These are phyloP conservation scores for Metroxylon sagu DNA, from an alignment of 176 grass and related monocot genomes.

Conservation along the genomic window DNA sequence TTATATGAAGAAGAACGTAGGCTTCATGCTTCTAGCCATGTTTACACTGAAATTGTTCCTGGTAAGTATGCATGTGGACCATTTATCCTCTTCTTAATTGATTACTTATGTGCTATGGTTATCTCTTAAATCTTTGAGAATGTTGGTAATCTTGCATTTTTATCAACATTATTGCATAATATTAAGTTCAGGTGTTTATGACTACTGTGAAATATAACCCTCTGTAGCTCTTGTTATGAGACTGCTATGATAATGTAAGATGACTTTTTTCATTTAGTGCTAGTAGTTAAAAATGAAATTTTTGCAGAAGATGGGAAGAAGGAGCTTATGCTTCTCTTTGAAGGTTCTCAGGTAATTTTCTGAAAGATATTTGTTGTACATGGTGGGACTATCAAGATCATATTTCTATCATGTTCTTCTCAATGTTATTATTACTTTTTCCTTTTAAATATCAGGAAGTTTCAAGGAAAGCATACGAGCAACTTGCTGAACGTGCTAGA, in stretches of 20 bases:
- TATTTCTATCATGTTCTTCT: constrained; percentile 15
- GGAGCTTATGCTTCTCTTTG: constrained; percentile 71
- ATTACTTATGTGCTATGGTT: no score
- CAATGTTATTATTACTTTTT: constrained; percentile 12
- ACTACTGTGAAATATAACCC: no score
- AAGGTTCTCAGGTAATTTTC: constrained; percentile 72
- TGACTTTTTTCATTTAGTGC: no score
- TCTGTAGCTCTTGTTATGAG: no score
- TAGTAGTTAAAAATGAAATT: background rate
- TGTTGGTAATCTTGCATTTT: no score
- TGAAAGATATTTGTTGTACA: constrained; percentile 12
- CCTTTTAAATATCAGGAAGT: constrained; percentile 28
- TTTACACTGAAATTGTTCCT: constrained; percentile 27
- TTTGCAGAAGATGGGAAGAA: constrained; percentile 56
- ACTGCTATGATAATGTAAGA: no score
- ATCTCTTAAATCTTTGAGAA: no score
- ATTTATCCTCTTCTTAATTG: no score
- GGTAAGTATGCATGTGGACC: constrained; percentile 20
- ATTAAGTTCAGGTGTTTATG: no score
- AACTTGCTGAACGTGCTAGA: constrained; percentile 62
- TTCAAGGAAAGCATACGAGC: constrained; percentile 71
- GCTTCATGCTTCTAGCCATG: constrained; percentile 37
- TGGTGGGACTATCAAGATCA: background rate
- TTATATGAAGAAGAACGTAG: constrained; percentile 86
- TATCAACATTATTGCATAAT: no score